phyloP scores from a whole-genome alignment of 1,284 basidiomycete genomes.

The Marasmius tenuissimus region DNA sequence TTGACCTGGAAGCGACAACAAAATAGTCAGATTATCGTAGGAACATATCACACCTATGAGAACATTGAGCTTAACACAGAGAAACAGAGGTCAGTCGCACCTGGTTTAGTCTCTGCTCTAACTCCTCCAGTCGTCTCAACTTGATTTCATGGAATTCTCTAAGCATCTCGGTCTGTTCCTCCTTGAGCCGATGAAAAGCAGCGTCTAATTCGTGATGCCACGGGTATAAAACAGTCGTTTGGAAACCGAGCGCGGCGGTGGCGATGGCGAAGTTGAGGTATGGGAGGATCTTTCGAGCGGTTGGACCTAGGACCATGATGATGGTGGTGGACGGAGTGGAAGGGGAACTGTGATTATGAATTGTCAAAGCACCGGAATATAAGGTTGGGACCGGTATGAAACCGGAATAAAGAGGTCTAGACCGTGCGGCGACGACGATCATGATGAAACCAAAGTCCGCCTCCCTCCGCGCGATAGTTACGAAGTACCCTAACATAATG shows the following conservation, averaged over 20 bases:
- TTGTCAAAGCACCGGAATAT: no score
- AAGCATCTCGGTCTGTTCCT: conserved; percentile 21
- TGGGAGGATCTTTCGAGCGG: conserved; percentile 19
- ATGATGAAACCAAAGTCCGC: no score
- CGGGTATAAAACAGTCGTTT: conserved; percentile 26
- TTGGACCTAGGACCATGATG: conserved; percentile 19
- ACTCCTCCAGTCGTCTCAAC: conserved; percentile 15
- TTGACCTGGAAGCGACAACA: no score
- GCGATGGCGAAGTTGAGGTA: conserved; percentile 26
- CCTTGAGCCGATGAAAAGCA: conserved; percentile 21
- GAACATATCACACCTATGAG: no score
- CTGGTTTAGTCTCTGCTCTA: conserved; percentile 9
- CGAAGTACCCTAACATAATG: conserved; percentile 20
- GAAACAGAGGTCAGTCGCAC: neutral
- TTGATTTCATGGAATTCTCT: conserved; percentile 22
- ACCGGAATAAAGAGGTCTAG: no score
- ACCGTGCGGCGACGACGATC: no score
- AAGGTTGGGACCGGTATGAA: no score
- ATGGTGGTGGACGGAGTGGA: neutral
- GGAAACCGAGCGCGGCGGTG: conserved; percentile 23
- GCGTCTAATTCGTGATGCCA: conserved; percentile 25
- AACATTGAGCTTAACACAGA: no score
- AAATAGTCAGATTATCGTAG: no score
- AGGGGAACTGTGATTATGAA: neutral
- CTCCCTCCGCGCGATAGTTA: no score